phyloP scores from a whole-genome alignment of 108 stramenopile genomes.

The Cyclotella baltica region DNA sequence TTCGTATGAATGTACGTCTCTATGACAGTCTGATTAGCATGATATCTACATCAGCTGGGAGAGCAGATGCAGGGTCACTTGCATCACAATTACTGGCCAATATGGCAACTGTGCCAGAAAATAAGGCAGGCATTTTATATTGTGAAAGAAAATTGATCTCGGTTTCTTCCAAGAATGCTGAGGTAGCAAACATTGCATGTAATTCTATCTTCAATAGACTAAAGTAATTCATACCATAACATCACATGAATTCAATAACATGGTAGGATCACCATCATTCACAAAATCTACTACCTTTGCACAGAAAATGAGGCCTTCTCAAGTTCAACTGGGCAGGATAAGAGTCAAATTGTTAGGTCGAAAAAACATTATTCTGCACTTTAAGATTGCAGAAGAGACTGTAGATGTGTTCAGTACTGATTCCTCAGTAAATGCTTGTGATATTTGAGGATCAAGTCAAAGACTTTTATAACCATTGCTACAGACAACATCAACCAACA shows the following conservation, averaged over 20 bases:
- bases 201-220: constrained; percentile 56
- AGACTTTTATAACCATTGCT: no score
- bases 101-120: constrained; percentile 62
- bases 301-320: no score
- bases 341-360: no score
- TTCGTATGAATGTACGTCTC: constrained; percentile 53
- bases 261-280: no score
- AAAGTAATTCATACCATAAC: constrained; percentile 22
- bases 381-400: no score
- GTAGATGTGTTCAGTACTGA: no score
- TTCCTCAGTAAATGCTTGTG: no score
- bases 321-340: no score
- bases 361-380: no score
- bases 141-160: constrained; percentile 72
- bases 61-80: constrained; percentile 69
- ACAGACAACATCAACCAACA: no score
- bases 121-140: constrained; percentile 64
- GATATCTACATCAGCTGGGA: constrained; percentile 70
- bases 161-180: constrained; percentile 67
- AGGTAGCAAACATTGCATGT: constrained; percentile 72
- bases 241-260: not conserved
- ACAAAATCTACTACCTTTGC: no score
- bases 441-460: no score
- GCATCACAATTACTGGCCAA: constrained; percentile 70
- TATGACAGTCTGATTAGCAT: constrained; percentile 80